Conservation (phyloP, 2,329 filamentous ascomycete species). For the Tolypocladium capitatum region DNA sequence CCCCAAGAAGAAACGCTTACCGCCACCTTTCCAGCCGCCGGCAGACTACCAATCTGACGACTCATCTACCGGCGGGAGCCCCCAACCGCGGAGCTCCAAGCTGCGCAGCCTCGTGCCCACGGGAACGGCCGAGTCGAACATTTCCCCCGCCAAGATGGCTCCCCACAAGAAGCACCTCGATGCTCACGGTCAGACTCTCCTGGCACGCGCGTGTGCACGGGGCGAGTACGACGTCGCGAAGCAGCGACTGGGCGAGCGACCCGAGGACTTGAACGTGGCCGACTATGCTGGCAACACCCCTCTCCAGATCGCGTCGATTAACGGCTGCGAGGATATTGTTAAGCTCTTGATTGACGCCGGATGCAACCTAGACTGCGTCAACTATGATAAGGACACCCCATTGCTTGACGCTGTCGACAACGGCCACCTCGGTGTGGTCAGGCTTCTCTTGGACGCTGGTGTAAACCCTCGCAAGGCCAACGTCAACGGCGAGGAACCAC, state of each 20-base stretch:
- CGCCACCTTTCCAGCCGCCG: constrained; percentile 43
- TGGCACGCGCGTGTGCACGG: constrained; percentile 81
- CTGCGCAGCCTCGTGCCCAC: constrained; percentile 42
- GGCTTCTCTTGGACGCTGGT: constrained; percentile 67
- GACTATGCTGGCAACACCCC: constrained; percentile 97
- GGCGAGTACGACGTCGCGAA: constrained; percentile 73
- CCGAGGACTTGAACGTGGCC: constrained; percentile 75
- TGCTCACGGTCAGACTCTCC: constrained; percentile 77
- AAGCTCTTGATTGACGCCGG: constrained; percentile 73
- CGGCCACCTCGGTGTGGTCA: constrained; percentile 78
- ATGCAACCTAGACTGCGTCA: constrained; percentile 68
- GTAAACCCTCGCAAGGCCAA: constrained; percentile 89
- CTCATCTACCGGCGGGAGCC: constrained; percentile 47
- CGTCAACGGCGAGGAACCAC: constrained; percentile 80
- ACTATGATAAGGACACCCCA: constrained; percentile 80
- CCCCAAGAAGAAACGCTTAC: constrained; percentile 48
- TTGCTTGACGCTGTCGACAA: constrained; percentile 95
- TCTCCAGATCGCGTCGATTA: constrained; percentile 80
- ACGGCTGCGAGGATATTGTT: constrained; percentile 78
- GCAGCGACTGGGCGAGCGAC: constrained; percentile 60
- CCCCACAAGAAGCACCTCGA: constrained; percentile 80
- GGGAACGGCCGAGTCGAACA: constrained; percentile 42
- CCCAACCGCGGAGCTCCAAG: constrained; percentile 45
- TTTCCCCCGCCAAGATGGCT: constrained; percentile 54
- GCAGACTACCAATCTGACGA: constrained; percentile 56